Percentiles rank a stretch among this genome's conserved stretches.
Evolutionary conservation across 345 rosid species (phyloP).

Genomic region (Atalantia buxifolia): DNA sequence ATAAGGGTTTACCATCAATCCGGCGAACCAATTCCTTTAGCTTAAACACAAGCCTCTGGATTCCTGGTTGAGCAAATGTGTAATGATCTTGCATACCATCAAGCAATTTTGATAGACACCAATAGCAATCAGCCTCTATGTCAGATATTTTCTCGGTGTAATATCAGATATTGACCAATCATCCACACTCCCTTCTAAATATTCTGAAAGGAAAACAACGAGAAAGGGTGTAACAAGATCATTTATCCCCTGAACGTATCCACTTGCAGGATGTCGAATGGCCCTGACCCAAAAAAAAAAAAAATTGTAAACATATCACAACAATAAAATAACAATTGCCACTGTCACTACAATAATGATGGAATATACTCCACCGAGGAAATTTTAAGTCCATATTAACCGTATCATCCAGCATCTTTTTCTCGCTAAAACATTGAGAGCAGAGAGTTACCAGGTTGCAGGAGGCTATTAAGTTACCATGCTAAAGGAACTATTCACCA

Average conservation of each 20-base stretch:
- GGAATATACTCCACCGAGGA: not conserved
- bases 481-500: not conserved
- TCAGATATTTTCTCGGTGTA: constrained; percentile 58
- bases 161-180: constrained; percentile 74
- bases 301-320: constrained; percentile 16
- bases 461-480: not conserved
- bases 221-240: constrained; percentile 97
- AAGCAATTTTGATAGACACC: constrained; percentile 95
- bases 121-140: constrained; percentile 94
- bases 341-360: constrained; percentile 6
- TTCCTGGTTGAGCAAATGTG: constrained; percentile 99
- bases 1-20: constrained; percentile 73
- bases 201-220: constrained; percentile 89
- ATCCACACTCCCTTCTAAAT: constrained; percentile 74
- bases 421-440: constrained; percentile 3
- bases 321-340: not conserved
- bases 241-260: constrained; percentile 98
- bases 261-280: constrained; percentile 97
- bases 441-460: not conserved
- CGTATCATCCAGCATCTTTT: constrained; percentile 4
- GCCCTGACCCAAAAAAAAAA: constrained; percentile 53
- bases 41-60: constrained; percentile 98
- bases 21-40: constrained; percentile 93
- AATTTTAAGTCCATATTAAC: not conserved
- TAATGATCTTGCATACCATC: constrained; percentile 99